These are phyloP conservation scores for Talaromyces sp. DNA, from an alignment of 2,329 filamentous ascomycete species.

Conservation along the genomic window DNA sequence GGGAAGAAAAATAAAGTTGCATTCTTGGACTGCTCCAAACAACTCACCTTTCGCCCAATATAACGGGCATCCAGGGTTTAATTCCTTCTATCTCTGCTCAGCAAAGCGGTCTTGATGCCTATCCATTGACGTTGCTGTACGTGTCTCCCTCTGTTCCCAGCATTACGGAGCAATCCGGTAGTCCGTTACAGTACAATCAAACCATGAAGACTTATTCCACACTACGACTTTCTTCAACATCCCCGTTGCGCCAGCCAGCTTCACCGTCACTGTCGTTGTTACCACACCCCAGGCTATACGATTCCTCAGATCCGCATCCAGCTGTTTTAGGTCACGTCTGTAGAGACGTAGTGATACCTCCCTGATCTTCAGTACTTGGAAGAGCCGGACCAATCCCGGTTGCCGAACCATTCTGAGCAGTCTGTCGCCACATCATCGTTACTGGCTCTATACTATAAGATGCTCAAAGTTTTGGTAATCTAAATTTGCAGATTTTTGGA, in stretches of 20 bases:
- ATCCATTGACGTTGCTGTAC: constrained; percentile 7
- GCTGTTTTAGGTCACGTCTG: not conserved
- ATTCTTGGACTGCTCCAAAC: not conserved
- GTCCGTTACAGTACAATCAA: constrained; percentile 16
- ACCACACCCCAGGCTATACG: not conserved
- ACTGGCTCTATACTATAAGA: not conserved
- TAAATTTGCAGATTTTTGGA: not conserved
- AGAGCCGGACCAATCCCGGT: constrained; percentile 9
- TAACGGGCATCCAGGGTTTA: not conserved
- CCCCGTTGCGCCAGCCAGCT: constrained; percentile 11
- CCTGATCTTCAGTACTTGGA: constrained; percentile 6
- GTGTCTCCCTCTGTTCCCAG: constrained; percentile 10
- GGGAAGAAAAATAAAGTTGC: not conserved
- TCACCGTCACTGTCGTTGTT: not conserved
- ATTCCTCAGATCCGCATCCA: not conserved
- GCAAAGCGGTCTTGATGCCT: constrained; percentile 12
- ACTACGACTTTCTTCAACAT: constrained; percentile 6
- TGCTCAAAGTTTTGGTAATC: not conserved
- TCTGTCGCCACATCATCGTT: constrained; percentile 14
- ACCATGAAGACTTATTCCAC: constrained; percentile 18
- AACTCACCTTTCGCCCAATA: constrained; percentile 3
- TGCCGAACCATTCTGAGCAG: not conserved
- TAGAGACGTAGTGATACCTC: constrained; percentile 9
- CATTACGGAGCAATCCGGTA: constrained; percentile 12
- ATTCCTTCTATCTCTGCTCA: not conserved